Evolutionary conservation across 192 early-diverging fungal species (phyloP).

Genomic region (Chytriomyces hyalinus): DNA sequence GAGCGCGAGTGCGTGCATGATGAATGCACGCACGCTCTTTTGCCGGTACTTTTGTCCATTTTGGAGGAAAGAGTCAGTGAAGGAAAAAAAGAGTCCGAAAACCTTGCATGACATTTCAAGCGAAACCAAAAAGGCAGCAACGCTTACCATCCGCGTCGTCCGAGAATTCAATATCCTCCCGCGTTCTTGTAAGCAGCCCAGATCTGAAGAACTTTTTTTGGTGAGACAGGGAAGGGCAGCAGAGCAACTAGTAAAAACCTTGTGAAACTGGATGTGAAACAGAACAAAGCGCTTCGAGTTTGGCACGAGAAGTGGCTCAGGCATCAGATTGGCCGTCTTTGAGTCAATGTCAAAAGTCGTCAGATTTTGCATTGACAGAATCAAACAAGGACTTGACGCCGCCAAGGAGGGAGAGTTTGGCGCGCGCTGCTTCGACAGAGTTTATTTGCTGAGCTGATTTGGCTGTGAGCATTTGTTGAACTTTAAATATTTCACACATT

Average conservation of each 20-base stretch:
- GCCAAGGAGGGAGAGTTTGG: not conserved
- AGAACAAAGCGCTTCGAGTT: constrained; percentile 54
- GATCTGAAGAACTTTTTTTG: constrained; percentile 51
- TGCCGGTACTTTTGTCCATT: not conserved
- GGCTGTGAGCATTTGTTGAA: too few relatives aligned
- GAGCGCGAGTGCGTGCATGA: constrained; percentile 54
- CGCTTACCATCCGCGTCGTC: constrained; percentile 69
- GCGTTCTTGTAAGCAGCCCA: constrained; percentile 98
- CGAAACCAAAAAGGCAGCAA: not conserved
- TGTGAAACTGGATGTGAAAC: constrained; percentile 59
- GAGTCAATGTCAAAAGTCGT: not conserved
- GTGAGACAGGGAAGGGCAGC: not conserved
- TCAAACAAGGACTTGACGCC: not conserved
- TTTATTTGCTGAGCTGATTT: not conserved
- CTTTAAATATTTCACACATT: too few relatives aligned
- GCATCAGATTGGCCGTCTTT: not conserved
- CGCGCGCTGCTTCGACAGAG: constrained; percentile 8
- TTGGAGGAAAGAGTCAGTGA: too few relatives aligned
- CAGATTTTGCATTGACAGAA: not conserved
- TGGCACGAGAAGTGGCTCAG: constrained; percentile 49
- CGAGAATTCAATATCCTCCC: constrained; percentile 93
- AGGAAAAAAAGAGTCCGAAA: not conserved
- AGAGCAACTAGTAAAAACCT: constrained; percentile 33
- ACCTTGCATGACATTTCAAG: not conserved
- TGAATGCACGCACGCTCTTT: constrained; percentile 34